A percentile compares a stretch with the other conserved stretches of the same genome.
Evolutionary conservation across 108 stramenopile species (phyloP).

Genomic region (Stephanodiscus minutulus): DNA sequence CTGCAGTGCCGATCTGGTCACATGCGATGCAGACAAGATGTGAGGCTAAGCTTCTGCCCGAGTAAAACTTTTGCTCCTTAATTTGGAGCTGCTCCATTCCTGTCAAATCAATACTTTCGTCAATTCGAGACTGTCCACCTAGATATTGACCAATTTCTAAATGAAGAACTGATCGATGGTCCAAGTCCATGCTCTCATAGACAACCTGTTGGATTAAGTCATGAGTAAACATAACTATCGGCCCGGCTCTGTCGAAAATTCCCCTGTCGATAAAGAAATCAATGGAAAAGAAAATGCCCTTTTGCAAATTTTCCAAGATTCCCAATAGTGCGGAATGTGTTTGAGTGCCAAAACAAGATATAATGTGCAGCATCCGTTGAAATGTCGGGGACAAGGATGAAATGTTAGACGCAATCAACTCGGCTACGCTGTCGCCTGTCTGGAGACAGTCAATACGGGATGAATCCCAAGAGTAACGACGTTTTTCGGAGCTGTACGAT

Average conservation of each 20-base stretch:
- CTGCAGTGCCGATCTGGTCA: slow-evolving; percentile 13
- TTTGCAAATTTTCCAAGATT: background rate
- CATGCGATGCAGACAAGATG: slow-evolving; percentile 9
- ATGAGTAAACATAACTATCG: slow-evolving; percentile 20
- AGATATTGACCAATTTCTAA: slow-evolving; percentile 7
- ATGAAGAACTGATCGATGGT: slow-evolving; percentile 1
- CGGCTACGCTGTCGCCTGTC: slow-evolving; percentile 19
- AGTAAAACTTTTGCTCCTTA: background rate
- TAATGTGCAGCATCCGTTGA: background rate
- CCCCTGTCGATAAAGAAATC: slow-evolving; percentile 9
- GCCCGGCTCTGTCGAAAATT: slow-evolving; percentile 1
- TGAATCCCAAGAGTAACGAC: slow-evolving; percentile 16
- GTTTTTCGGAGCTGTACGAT: slow-evolving; percentile 17
- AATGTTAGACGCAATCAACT: slow-evolving; percentile 23
- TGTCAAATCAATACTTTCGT: background rate
- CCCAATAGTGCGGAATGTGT: background rate
- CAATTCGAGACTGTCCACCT: background rate
- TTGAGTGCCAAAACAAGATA: slow-evolving; percentile 28
- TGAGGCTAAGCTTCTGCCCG: too few species aligned
- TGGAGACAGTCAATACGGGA: background rate
- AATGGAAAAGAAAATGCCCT: slow-evolving; percentile 2
- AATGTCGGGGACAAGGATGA: slow-evolving; percentile 7
- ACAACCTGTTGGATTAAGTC: slow-evolving; percentile 25
- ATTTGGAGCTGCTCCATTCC: background rate
- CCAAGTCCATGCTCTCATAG: slow-evolving; percentile 8